Evolutionary conservation across 1,284 basidiomycete species (phyloP).

Genomic region (Trichosporon sp.): DNA sequence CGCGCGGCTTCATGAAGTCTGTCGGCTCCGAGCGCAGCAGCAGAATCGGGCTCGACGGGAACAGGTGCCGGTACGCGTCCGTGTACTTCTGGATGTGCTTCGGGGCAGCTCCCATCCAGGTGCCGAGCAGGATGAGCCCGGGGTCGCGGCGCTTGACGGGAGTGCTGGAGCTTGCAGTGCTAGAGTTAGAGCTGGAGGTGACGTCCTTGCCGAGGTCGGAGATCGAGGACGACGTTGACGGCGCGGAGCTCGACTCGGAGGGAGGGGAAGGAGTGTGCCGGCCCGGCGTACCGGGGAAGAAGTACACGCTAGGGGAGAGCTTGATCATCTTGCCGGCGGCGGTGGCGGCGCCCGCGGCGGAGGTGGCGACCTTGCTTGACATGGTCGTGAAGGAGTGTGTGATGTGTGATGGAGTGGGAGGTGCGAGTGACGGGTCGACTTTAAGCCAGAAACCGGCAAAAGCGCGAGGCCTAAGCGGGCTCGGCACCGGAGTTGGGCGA

Average conservation of each 20-base stretch:
- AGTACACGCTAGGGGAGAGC: constrained; percentile 11
- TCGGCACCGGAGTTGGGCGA: neutral
- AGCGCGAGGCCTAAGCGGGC: neutral
- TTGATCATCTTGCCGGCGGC: neutral
- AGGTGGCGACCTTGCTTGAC: neutral
- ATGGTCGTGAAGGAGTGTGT: neutral
- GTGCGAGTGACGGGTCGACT: no score
- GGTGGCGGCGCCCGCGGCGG: neutral
- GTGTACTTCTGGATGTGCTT: constrained; percentile 19
- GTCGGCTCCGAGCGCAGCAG: constrained; percentile 13
- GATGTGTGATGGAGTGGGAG: neutral
- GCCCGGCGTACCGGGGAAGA: neutral
- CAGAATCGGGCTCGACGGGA: constrained; percentile 15
- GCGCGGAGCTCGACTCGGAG: neutral
- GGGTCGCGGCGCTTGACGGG: constrained; percentile 6
- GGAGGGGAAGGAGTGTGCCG: neutral
- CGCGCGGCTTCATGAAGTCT: constrained; percentile 10
- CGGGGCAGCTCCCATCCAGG: constrained; percentile 19
- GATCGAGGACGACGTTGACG: neutral
- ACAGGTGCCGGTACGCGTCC: constrained; percentile 13
- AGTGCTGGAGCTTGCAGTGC: neutral
- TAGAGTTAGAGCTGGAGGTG: neutral
- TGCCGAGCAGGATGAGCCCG: constrained; percentile 16
- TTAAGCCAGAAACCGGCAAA: neutral
- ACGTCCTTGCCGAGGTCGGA: neutral